Conservation (phyloP, 2,329 filamentous ascomycete species). For the Rutstroemia sp. region DNA sequence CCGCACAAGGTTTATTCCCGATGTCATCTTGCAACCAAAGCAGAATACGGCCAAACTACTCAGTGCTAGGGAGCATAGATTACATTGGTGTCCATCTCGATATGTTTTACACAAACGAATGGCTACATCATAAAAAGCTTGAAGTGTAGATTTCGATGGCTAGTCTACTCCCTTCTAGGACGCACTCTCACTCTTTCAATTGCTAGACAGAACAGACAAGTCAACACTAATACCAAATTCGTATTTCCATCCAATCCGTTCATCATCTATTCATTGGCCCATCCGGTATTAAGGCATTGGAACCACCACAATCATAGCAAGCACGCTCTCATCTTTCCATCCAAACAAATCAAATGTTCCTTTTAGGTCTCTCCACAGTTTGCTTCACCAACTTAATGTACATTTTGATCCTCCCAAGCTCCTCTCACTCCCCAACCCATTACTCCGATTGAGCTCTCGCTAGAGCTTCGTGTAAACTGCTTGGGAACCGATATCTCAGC, state of each 20-base stretch:
- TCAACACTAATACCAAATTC: too few species aligned
- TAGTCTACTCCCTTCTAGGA: too few species aligned
- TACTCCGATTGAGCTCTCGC: slow-evolving; percentile 52
- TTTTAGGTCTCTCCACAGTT: background rate
- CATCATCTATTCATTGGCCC: background rate
- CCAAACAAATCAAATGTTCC: slow-evolving; percentile 2
- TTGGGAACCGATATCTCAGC: slow-evolving; percentile 83
- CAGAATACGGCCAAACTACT: too few species aligned
- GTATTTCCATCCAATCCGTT: background rate
- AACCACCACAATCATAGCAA: background rate
- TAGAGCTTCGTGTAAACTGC: slow-evolving; percentile 79
- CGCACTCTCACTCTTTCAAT: too few species aligned
- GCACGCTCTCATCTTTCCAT: background rate
- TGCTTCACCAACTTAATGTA: background rate
- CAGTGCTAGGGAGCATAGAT: too few species aligned
- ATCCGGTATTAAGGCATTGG: background rate
- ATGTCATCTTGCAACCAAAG: too few species aligned
- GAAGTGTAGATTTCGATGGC: too few species aligned
- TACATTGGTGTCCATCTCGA: too few species aligned
- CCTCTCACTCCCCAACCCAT: slow-evolving; percentile 1
- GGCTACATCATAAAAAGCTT: too few species aligned
- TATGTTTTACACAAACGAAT: too few species aligned
- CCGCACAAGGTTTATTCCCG: too few species aligned
- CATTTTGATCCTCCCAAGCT: background rate
- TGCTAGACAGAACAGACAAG: too few species aligned